Evolutionary conservation across 306 rosid species (phyloP).

Genomic region (Clitoria ternatea): DNA sequence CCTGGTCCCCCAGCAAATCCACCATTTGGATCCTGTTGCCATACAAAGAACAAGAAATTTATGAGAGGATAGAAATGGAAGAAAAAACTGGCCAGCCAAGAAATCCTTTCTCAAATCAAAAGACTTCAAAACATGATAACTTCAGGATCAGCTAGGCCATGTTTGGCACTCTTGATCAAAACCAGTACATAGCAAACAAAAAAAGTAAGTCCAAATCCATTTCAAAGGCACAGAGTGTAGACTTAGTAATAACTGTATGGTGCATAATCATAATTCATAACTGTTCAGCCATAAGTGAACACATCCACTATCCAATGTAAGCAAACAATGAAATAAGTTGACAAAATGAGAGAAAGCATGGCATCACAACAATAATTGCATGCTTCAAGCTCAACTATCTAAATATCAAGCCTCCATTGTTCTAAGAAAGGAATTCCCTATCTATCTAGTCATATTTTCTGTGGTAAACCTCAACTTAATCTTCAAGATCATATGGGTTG

Average conservation of each 20-base stretch:
- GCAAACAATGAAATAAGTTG: neutral
- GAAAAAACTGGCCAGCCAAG: slow-evolving; percentile 11
- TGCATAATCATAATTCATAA: neutral
- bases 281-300: neutral
- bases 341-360: neutral
- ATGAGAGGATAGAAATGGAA: neutral
- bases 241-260: neutral
- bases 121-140: neutral
- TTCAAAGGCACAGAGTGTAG: too few relatives aligned
- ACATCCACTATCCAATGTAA: neutral
- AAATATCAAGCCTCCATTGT: neutral
- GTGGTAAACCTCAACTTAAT: too few relatives aligned
- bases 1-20: slow-evolving; percentile 97
- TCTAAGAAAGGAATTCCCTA: neutral
- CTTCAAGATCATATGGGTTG: too few relatives aligned
- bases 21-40: slow-evolving; percentile 75
- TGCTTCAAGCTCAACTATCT: neutral
- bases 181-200: neutral
- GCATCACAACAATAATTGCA: neutral
- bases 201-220: neutral
- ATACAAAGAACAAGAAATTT: slow-evolving; percentile 15
- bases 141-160: neutral
- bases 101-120: neutral
- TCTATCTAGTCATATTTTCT: too few relatives aligned
- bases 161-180: neutral